Evolutionary conservation across 1,284 basidiomycete species (phyloP), one percentile per base, ranked within the genome.

Genomic region (Leccinum subrobustum): DNA sequence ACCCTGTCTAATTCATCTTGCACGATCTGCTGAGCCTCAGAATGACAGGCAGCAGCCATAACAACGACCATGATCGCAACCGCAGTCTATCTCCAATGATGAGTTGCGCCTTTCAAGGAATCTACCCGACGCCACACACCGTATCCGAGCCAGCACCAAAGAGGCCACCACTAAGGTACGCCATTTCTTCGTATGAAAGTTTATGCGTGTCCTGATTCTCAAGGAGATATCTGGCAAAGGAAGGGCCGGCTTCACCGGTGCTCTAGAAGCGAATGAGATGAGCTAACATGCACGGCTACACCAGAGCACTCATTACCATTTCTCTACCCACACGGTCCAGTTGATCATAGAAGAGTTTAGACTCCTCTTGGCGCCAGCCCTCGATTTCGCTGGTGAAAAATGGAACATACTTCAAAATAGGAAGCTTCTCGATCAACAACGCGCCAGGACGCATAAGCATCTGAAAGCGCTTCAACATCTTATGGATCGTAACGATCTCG

Each of bases 41-140:
- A 79, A 59, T 76, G 71, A 27, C 72, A 73, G 0, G 82, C 81
- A 0, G 82, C 79, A n/a, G 83, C 80, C 81, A 84, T 82, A 27
- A 81, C 71, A 7, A 77, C 62, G 35, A 78, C 73, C 55, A 75
- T 76, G 55, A 84, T 74, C 3, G 78, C 81, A 12, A 80, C 72
- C 35, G 75, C 73, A 20, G 76, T 78, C 78, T 81, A 62, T 59
- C 31, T 20, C 11, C 3, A 8, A 50, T 3, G 3, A 20, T 70
- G 33, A 63, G 54, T 11, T 9, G 6, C 27, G 27, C 12, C 4
- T 4, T 50, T 20, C 5, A 4, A 44, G 6, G 3, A 18, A 20
- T 1, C 4, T 16, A 20, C 7, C n/a, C 20, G 12, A 27, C 6
- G 16, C 18, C 6, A 67, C 75, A 9, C 58, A 79, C 78, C 9